Base-by-base conservation (phyloP, 2,329 filamentous ascomycete species). In the Penicillium sclerotigenum region DNA sequence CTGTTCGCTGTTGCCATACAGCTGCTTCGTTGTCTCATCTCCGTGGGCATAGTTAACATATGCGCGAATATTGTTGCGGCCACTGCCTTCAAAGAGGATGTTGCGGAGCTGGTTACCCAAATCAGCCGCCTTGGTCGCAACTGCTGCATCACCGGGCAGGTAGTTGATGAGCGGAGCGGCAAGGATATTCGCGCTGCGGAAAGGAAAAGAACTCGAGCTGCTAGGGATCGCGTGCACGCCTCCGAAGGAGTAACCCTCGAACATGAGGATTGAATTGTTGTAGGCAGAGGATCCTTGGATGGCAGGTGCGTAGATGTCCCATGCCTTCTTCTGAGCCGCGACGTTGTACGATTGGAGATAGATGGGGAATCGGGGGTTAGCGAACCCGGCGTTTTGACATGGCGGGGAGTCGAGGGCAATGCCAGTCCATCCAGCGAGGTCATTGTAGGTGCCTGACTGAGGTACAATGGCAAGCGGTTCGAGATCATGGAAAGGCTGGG, bases 201-300 rank as follows among this genome's bases (percentile, higher is more conserved):
- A 77, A 18, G 79, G 73, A 54, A 77, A 83, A 1, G 80, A 80
- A 3, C 75, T 73, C 1, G 73, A 71, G 10, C 66, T 64, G 26
- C 58, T 61, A 43, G 66, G 58, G 37, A 79, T 62, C 0, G 66
- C 68, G 50, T 74, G 64, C 2, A 84, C 75, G 1, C 76, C 81
- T 22, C 76, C 66, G 8, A 65, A 68, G 1, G 80, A 75, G 67
- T 84, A 85, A 3, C 79, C 79, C 63, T 85, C 82, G 52, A 84
- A 80, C 76, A 84, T 79, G 69, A 83, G 80, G 42, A 83, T 70
- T 1, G 76, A 77, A 59, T 71, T 62, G 47, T 71, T 73, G 36
- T 75, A 71, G 0, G 62, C 61, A 0, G 74, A 71, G 14, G 61
- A 61, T 4, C 65, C 60, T 1, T 66, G 63, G n/a, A 73, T 65